Percentiles rank a stretch among this genome's conserved stretches.
phyloP scores from a whole-genome alignment of 2,329 filamentous ascomycete genomes.

The Fusarium sacchari region DNA sequence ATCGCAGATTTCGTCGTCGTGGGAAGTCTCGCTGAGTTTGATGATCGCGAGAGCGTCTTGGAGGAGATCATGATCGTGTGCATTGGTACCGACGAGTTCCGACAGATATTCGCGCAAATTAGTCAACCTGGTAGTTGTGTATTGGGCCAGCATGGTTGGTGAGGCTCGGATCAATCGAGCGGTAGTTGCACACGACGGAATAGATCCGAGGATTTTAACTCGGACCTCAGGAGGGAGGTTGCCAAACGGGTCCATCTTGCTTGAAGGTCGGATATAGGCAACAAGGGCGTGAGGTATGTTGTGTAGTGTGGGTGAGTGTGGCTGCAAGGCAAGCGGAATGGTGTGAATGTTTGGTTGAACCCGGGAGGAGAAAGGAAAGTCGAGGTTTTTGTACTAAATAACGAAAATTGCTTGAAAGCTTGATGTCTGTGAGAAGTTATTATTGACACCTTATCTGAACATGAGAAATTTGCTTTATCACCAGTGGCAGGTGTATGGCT shows the following conservation, averaged over 20 bases:
- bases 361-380: background rate
- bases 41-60: background rate
- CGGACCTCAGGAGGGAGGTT: background rate
- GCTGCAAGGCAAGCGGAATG: background rate
- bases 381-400: background rate
- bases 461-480: too few species aligned
- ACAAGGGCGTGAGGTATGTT: background rate
- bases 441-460: background rate
- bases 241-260: background rate
- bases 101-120: background rate
- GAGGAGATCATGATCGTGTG: background rate
- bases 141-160: background rate
- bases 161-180: background rate
- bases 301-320: background rate
- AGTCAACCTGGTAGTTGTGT: background rate
- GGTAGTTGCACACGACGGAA: background rate
- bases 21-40: rapidly evolving
- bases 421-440: too few species aligned
- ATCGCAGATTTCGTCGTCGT: background rate
- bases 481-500: too few species aligned
- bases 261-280: background rate
- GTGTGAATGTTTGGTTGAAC: too few species aligned
- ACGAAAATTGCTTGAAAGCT: background rate
- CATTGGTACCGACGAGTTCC: background rate
- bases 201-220: background rate